Percentiles rank a stretch among this genome's conserved stretches.
Conservation (phyloP, 1,284 basidiomycete species). For the Moniliella sp. region DNA sequence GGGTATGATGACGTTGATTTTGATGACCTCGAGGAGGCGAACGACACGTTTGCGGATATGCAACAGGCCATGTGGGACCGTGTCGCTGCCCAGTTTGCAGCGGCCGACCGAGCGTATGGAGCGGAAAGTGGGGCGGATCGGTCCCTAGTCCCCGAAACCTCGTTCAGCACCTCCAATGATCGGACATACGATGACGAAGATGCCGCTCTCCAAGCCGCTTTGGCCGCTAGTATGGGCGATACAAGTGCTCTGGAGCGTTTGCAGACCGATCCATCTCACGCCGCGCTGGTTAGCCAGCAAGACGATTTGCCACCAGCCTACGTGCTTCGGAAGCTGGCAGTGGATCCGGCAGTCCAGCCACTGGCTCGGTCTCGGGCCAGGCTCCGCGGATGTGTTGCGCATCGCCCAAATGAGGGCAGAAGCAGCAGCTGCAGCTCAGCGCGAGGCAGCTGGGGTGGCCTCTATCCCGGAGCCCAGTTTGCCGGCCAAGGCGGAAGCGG, state of each 20-base stretch:
- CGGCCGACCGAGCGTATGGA: too few relatives aligned
- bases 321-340: constrained; percentile 2
- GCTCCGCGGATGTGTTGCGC: constrained; percentile 15
- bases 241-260: constrained; percentile 5
- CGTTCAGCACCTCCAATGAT: constrained; percentile 11
- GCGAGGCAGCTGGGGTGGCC: constrained; percentile 5
- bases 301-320: too few relatives aligned
- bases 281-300: neutral
- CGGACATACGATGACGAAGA: constrained; percentile 23
- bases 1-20: too few relatives aligned
- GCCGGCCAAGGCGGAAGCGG: neutral
- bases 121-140: too few relatives aligned
- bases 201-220: constrained; percentile 19
- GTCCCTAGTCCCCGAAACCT: too few relatives aligned
- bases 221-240: constrained; percentile 17
- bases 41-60: too few relatives aligned
- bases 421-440: constrained; percentile 7
- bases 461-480: constrained; percentile 1
- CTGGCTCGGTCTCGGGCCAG: neutral
- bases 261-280: constrained; percentile 1
- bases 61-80: too few relatives aligned
- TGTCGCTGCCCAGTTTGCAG: too few relatives aligned
- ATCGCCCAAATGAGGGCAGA: constrained; percentile 16
- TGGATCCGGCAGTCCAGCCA: neutral
- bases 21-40: too few relatives aligned